A percentile compares a stretch with the other conserved stretches of the same genome.
These are phyloP conservation scores for Botrytis paeoniae DNA, from an alignment of 2,329 filamentous ascomycete genomes.

Conservation along the genomic window DNA sequence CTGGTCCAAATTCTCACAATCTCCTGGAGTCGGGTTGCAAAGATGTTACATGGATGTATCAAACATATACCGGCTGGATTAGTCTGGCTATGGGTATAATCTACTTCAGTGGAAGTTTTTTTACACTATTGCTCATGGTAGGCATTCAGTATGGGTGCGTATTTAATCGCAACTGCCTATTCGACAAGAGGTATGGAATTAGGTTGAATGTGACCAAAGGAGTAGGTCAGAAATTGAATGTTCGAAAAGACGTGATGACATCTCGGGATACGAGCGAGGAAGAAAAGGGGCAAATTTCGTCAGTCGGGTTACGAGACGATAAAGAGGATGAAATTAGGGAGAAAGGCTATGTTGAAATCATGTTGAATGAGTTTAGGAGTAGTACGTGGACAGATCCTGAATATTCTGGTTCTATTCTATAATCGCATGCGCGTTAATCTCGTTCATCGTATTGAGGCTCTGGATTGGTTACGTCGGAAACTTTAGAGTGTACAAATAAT, in stretches of 20 bases:
- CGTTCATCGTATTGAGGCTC: neutral
- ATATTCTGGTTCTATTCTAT: neutral
- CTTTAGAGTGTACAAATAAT: neutral
- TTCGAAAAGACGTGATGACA: neutral
- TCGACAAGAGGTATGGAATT: neutral
- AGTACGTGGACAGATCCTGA: neutral
- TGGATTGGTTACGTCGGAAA: neutral
- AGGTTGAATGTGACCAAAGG: neutral
- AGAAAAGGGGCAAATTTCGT: neutral
- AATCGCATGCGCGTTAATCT: neutral
- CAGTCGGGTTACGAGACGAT: neutral
- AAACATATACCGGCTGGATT: neutral
- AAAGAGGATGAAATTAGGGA: neutral
- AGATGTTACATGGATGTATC: neutral
- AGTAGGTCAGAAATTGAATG: neutral
- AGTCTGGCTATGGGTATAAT: neutral
- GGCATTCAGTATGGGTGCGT: neutral
- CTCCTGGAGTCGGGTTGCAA: neutral
- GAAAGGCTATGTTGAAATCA: neutral
- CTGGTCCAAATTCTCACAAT: neutral
- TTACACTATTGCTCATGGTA: neutral
- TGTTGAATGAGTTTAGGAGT: neutral
- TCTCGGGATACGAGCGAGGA: neutral
- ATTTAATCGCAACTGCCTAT: neutral
- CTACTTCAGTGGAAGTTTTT: neutral